phyloP scores from a whole-genome alignment of 2,329 filamentous ascomycete genomes.

The Colletotrichum sojae region DNA sequence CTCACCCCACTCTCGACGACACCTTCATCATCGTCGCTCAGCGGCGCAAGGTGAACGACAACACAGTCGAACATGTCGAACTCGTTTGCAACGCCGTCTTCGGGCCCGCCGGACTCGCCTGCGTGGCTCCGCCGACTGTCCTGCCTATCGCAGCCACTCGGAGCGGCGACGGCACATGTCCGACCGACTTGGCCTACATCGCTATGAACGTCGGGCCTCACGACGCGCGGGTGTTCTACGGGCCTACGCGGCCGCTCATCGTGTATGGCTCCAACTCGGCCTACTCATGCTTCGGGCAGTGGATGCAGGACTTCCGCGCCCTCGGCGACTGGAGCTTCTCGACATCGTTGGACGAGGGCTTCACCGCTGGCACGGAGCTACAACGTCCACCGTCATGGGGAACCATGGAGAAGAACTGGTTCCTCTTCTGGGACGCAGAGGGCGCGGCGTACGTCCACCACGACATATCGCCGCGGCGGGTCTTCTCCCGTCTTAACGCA shows the following conservation, averaged over 20 bases:
- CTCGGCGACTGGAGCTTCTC: slow-evolving; percentile 60
- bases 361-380: slow-evolving; percentile 63
- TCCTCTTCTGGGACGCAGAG: slow-evolving; percentile 69
- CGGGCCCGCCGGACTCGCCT: slow-evolving; percentile 56
- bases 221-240: slow-evolving; percentile 71
- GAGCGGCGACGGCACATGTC: slow-evolving; percentile 56
- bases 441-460: slow-evolving; percentile 66
- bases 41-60: slow-evolving; percentile 48
- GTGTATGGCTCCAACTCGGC: slow-evolving; percentile 70
- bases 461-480: slow-evolving; percentile 64
- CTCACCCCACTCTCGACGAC: slow-evolving; percentile 63
- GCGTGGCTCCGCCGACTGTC: slow-evolving; percentile 55
- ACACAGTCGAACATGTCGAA: slow-evolving; percentile 56
- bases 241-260: slow-evolving; percentile 63
- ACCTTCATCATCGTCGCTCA: slow-evolving; percentile 69
- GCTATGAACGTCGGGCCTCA: slow-evolving; percentile 66
- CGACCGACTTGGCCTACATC: slow-evolving; percentile 58
- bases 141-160: slow-evolving; percentile 63
- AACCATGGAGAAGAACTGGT: slow-evolving; percentile 73
- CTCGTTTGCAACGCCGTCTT: slow-evolving; percentile 66
- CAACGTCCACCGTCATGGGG: slow-evolving; percentile 62
- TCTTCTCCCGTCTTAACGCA: slow-evolving; percentile 60
- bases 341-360: slow-evolving; percentile 49
- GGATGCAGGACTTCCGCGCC: slow-evolving; percentile 66
- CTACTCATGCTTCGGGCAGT: slow-evolving; percentile 70